Evolutionary conservation across 2,329 filamentous ascomycete genomes (phyloP), one percentile per base, ranked within the genome.

Genomic region (Botryotinia convoluta): DNA sequence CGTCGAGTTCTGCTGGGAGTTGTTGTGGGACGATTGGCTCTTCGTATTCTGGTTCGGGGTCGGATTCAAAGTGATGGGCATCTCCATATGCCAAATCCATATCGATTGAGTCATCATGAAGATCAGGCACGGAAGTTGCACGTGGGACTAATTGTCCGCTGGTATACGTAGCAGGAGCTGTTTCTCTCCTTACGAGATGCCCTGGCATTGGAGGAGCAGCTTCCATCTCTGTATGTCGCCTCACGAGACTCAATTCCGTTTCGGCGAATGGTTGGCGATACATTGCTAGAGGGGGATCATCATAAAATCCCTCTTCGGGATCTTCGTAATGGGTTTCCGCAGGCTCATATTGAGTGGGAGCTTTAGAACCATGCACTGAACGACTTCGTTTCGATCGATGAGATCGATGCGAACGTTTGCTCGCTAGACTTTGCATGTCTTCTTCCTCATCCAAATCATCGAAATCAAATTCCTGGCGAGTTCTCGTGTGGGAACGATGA

Each of bases 21-120:
- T 71, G 74, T 86, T 85, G 63, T 79, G 79, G 88, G 83, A 79
- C 84, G 77, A 77, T 85, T 81, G 82, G 83, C 71, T 79, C 84
- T 81, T 35, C 67, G 83, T 48, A 69, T 63, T 72, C 59, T 35
- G 61, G 32, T 20, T 73, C 44, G 16, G 37, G 35, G 22, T 72
- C 70, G 10, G 61, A 65, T 54, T 67, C 70, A 20, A 60, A 35
- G 22, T 94, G 89, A 73, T 93, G 90, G 1, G 96, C 86, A 70
- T 93, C 91, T 74, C 95, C 95, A 79, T 98, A 98, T 12, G 95
- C 95, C 12, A 98, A 86, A 80, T 97, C 88, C 93, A 97, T 94
- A 80, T 98, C 95, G 78, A 97, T 90, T 72, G 90, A 85, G 20
- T 80, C 78, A 20, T 72, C 69, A 42, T 77, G 75, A 42, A 79